A percentile compares a stretch with the other conserved stretches of the same genome.
Evolutionary conservation across 345 rosid genomes (phyloP).

Genomic region (Linum usitatissimum): DNA sequence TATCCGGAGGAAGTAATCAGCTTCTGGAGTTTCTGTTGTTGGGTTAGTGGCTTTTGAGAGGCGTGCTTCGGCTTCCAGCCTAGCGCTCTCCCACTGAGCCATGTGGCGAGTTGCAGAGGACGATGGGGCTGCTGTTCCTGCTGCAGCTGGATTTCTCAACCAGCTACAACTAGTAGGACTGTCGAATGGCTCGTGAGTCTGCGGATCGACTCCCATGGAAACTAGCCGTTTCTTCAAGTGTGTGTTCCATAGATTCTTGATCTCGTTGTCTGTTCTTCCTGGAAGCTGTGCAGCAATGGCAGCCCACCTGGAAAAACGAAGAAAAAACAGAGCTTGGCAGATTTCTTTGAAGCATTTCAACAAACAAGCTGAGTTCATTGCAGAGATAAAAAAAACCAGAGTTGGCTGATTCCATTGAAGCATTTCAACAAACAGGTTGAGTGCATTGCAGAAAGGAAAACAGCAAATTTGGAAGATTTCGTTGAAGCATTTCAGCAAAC

Average conservation of each 20-base stretch:
- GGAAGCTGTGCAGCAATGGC: constrained; percentile 92
- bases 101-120: constrained; percentile 77
- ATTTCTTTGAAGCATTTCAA: neutral
- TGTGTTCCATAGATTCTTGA: constrained; percentile 97
- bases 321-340: neutral
- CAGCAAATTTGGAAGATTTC: neutral
- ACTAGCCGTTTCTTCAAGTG: constrained; percentile 82
- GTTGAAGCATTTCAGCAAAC: neutral
- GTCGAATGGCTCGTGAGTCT: constrained; percentile 59
- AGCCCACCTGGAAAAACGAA: constrained; percentile 59
- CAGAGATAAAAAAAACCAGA: neutral
- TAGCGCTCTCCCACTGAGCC: constrained; percentile 98
- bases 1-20: constrained; percentile 65
- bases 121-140: constrained; percentile 33
- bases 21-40: constrained; percentile 21
- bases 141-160: constrained; percentile 13
- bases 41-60: constrained; percentile 44
- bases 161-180: neutral
- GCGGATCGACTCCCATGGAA: constrained; percentile 78
- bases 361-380: neutral
- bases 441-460: neutral
- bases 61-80: constrained; percentile 94
- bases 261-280: constrained; percentile 95
- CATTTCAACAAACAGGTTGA: neutral
- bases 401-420: neutral